A percentile compares a stretch with the other conserved stretches of the same genome.
phyloP scores from a whole-genome alignment of 495 filamentous ascomycete species.

The Penicillium odoratum region DNA sequence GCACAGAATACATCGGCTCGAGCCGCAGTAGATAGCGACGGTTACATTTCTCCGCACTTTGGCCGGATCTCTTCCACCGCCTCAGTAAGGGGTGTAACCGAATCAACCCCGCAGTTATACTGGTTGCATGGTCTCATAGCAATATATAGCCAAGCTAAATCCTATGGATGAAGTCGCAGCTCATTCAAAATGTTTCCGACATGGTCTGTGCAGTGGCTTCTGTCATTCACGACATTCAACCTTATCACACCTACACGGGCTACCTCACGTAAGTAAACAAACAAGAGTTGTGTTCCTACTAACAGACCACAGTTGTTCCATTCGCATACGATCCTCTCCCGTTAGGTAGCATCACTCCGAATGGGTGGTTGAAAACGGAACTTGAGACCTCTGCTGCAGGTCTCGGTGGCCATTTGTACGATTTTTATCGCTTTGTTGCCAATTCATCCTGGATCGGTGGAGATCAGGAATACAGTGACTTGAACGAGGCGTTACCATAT shows the following conservation, averaged over 20 bases:
- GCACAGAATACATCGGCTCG: constrained; percentile 3
- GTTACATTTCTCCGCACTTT: constrained; percentile 22
- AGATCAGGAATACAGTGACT: constrained; percentile 54
- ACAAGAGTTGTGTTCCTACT: background rate
- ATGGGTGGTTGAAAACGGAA: constrained; percentile 62
- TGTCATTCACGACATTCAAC: background rate
- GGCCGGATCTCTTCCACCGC: background rate
- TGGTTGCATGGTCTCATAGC: background rate
- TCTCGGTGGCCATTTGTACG: constrained; percentile 58
- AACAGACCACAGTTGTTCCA: constrained; percentile 31
- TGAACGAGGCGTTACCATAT: constrained; percentile 63
- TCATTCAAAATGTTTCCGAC: background rate
- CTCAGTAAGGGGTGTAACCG: background rate
- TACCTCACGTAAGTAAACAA: background rate
- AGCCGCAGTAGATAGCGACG: constrained; percentile 1
- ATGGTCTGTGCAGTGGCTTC: constrained; percentile 1
- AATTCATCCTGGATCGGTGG: constrained; percentile 59
- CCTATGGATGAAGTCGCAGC: background rate
- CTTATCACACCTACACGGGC: background rate
- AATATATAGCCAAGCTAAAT: background rate
- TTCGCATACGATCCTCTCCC: constrained; percentile 50
- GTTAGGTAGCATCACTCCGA: constrained; percentile 56
- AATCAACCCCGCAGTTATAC: background rate
- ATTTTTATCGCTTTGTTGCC: constrained; percentile 60
- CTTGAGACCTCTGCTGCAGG: constrained; percentile 52